These are phyloP conservation scores for Pinus tabuliformis DNA, from an alignment of 75 land plant genomes.

Conservation along the genomic window DNA sequence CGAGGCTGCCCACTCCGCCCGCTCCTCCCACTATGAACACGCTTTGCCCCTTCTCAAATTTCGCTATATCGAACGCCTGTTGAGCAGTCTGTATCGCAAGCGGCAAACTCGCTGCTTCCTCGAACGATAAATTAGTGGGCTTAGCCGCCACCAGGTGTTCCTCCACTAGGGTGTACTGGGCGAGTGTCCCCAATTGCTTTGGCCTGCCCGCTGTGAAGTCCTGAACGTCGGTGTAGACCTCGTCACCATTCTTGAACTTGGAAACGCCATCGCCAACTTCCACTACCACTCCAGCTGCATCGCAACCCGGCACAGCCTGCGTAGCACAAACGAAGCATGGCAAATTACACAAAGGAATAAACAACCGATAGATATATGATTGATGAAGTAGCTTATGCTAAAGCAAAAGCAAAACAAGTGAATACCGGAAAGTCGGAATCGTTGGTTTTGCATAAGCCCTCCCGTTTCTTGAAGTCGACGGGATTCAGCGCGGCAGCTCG, in stretches of 20 bases:
- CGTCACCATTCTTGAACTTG: conserved; percentile 33
- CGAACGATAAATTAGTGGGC: conserved; percentile 20
- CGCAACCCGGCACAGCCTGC: background rate
- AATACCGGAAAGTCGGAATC: no score
- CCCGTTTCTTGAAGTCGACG: no score
- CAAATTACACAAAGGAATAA: no score
- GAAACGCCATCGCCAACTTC: conserved; percentile 32
- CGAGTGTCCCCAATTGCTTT: conserved; percentile 24
- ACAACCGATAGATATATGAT: no score
- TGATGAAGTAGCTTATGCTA: no score
- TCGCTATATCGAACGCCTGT: conserved; percentile 20
- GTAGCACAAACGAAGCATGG: no score
- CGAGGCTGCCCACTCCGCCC: conserved; percentile 48
- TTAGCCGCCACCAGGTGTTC: conserved; percentile 25
- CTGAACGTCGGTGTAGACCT: conserved; percentile 31
- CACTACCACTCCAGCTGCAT: conserved; percentile 25
- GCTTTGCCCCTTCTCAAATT: conserved; percentile 22
- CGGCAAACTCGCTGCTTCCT: conserved; percentile 34
- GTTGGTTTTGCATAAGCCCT: no score
- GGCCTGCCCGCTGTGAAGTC: conserved; percentile 18
- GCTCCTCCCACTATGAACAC: conserved; percentile 42
- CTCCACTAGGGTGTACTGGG: conserved; percentile 25
- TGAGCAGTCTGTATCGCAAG: conserved; percentile 29
- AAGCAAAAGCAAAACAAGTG: no score
- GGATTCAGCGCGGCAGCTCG: no score